Percentiles rank a stretch among this genome's conserved stretches.
These are phyloP conservation scores for Phaeosphaeriaceae sp. DNA, from an alignment of 2,329 filamentous ascomycete genomes.

Conservation along the genomic window DNA sequence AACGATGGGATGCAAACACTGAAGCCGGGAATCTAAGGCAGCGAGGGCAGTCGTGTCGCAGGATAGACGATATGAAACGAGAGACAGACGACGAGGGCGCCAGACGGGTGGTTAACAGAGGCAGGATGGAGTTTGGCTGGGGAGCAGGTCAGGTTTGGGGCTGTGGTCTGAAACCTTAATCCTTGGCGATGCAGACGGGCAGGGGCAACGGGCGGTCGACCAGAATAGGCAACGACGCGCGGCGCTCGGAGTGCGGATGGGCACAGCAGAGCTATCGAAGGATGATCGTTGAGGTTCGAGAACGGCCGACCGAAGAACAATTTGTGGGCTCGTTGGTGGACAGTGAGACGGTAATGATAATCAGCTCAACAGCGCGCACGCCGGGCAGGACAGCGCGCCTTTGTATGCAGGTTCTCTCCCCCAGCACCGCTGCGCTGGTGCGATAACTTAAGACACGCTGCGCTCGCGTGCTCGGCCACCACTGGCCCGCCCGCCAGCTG, in stretches of 20 bases:
- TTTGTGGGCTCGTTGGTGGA: background rate
- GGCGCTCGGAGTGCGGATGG: slow-evolving; percentile 19
- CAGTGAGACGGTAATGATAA: background rate
- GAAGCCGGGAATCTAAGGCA: slow-evolving; percentile 16
- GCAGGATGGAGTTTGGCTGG: slow-evolving; percentile 24
- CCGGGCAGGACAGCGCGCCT: background rate
- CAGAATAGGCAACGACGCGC: slow-evolving; percentile 39
- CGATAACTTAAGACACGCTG: slow-evolving; percentile 3
- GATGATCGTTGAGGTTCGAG: slow-evolving; percentile 31
- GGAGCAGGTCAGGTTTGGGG: slow-evolving; percentile 34
- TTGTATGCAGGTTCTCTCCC: background rate
- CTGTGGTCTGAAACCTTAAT: slow-evolving; percentile 32
- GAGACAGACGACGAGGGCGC: slow-evolving; percentile 36
- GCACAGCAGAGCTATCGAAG: slow-evolving; percentile 21
- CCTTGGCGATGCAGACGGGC: slow-evolving; percentile 27
- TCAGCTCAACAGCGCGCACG: slow-evolving; percentile 4
- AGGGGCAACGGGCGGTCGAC: slow-evolving; percentile 24
- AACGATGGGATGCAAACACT: slow-evolving; percentile 12
- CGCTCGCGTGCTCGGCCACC: slow-evolving; percentile 7
- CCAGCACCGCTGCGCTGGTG: slow-evolving; percentile 7
- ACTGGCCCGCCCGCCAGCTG: slow-evolving; percentile 8
- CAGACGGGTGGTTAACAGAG: slow-evolving; percentile 22
- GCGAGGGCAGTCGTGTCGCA: slow-evolving; percentile 11
- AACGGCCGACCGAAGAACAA: slow-evolving; percentile 10
- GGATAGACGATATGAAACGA: slow-evolving; percentile 41